Percentiles rank a stretch among this genome's conserved stretches.
These are phyloP conservation scores for Penicillium fuscoglaucum DNA, from an alignment of 2,329 filamentous ascomycete genomes.

Conservation along the genomic window DNA sequence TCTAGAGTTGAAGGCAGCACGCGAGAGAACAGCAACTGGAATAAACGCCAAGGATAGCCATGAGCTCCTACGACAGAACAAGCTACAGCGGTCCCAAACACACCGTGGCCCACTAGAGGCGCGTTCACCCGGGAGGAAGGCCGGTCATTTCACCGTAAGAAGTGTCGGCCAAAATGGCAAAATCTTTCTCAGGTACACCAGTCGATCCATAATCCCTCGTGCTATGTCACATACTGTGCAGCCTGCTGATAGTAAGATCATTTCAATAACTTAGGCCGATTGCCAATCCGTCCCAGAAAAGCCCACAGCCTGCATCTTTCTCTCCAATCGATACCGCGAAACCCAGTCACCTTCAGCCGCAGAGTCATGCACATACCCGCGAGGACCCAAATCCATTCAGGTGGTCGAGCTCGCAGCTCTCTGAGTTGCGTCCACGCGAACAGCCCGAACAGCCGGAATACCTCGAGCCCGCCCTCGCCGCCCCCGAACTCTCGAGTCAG, in stretches of 20 bases:
- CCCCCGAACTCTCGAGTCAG: slow-evolving; percentile 23
- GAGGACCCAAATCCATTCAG: slow-evolving; percentile 37
- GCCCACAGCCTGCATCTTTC: slow-evolving; percentile 35
- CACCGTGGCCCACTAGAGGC: slow-evolving; percentile 57
- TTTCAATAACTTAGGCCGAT: slow-evolving; percentile 31
- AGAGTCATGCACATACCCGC: slow-evolving; percentile 29
- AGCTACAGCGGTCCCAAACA: slow-evolving; percentile 49
- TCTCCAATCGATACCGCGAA: slow-evolving; percentile 57
- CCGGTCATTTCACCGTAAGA: slow-evolving; percentile 73
- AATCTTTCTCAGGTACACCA: slow-evolving; percentile 72
- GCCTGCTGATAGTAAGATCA: slow-evolving; percentile 16
- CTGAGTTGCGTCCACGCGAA: slow-evolving; percentile 38
- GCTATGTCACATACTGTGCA: slow-evolving; percentile 17
- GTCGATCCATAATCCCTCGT: slow-evolving; percentile 14
- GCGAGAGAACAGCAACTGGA: slow-evolving; percentile 36
- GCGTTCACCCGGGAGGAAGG: slow-evolving; percentile 62
- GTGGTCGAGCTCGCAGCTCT: slow-evolving; percentile 46
- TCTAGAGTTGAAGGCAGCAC: slow-evolving; percentile 34
- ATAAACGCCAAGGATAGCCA: slow-evolving; percentile 52
- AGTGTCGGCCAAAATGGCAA: slow-evolving; percentile 82
- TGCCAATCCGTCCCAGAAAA: slow-evolving; percentile 37
- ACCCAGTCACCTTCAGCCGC: slow-evolving; percentile 53
- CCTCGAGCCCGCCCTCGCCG: slow-evolving; percentile 24
- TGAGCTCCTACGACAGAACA: slow-evolving; percentile 48
- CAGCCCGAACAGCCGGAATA: slow-evolving; percentile 25